Conservation (phyloP, 2,329 filamentous ascomycete species). For the Thielaviopsis punctulata region DNA sequence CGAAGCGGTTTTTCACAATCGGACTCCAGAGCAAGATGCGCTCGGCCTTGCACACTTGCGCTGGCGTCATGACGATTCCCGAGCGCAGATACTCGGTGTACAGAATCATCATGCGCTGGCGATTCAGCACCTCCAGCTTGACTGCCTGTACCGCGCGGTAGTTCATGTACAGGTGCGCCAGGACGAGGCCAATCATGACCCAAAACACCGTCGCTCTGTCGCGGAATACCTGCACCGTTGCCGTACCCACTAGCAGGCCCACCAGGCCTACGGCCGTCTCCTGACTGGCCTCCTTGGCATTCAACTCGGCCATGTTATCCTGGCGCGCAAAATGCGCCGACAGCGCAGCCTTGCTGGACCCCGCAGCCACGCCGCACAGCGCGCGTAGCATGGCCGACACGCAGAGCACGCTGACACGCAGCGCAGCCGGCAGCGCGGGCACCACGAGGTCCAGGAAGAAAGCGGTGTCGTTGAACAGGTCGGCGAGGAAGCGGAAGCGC, state of each 20-base stretch:
- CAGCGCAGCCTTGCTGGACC: constrained; percentile 76
- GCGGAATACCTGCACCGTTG: constrained; percentile 63
- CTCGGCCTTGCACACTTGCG: constrained; percentile 46
- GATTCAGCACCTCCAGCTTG: constrained; percentile 67
- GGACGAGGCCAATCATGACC: constrained; percentile 53
- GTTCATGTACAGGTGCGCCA: constrained; percentile 67
- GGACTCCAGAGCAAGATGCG: constrained; percentile 37
- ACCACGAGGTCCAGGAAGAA: constrained; percentile 76
- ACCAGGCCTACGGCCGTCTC: constrained; percentile 82
- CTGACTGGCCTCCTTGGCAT: constrained; percentile 88
- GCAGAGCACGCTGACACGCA: constrained; percentile 33
- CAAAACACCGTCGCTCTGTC: constrained; percentile 56
- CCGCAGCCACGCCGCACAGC: constrained; percentile 78
- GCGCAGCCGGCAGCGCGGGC: constrained; percentile 45
- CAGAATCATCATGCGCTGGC: constrained; percentile 69
- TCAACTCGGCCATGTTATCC: constrained; percentile 81
- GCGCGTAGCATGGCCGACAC: constrained; percentile 34
- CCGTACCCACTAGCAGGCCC: constrained; percentile 68
- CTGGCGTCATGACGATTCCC: constrained; percentile 40
- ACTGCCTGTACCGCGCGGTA: constrained; percentile 73
- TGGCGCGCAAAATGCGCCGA: constrained; percentile 80
- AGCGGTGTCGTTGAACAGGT: constrained; percentile 74
- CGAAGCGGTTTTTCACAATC: constrained; percentile 17
- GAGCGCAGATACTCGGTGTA: constrained; percentile 40
- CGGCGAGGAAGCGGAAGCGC: constrained; percentile 69